Evolutionary conservation across 1,284 basidiomycete genomes (phyloP), one percentile per base, ranked within the genome.

Genomic region (Naganishia sp.): DNA sequence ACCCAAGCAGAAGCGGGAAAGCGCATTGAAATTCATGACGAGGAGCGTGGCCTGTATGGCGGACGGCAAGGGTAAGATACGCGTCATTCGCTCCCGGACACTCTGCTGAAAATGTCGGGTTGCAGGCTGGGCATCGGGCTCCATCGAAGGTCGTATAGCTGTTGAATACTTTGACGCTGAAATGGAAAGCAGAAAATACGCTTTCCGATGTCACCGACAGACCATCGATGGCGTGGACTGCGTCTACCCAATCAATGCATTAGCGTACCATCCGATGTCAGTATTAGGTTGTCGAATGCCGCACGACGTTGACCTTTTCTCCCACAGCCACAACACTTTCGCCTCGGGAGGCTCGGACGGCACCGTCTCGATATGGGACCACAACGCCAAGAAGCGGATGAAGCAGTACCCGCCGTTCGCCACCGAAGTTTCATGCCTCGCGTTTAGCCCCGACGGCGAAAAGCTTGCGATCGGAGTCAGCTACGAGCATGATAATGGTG

Each of bases 131-230:
- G 93, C 94, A 1, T 92, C 90, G 0, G 90, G 88, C 0, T 95
- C 92, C 0, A 92, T 97, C 18, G 96, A 99, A 77, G 95, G 95
- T 0, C 85, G 95, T 46, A 94, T 99, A 65, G 93, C 94, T 0
- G 94, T 99, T 49, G 96, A 99, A 77, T 98, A 96, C 80, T 94
- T 98, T 74, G 92, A 97, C 72, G 86, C 90, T 2, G 84, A 85
- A 28, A 83, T 84, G 0, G 93, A 97, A 77, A 86, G 88, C 18
- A 89, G 90, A 77, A 97, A 97, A 80, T 99, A 99, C 77, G 96
- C 96, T 2, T 99, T 98, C 85, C 94, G 98, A 76, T 97, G 94
- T 72, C 95, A 99, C 75, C 85, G 95, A 21, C 89, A 93, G 75
- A 87, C 90, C 1, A 87, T 94, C 60, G 88, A 92, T 55, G 90